These are phyloP conservation scores for Crithidia brevicula DNA, from an alignment of 208 protist species.

Conservation along the genomic window DNA sequence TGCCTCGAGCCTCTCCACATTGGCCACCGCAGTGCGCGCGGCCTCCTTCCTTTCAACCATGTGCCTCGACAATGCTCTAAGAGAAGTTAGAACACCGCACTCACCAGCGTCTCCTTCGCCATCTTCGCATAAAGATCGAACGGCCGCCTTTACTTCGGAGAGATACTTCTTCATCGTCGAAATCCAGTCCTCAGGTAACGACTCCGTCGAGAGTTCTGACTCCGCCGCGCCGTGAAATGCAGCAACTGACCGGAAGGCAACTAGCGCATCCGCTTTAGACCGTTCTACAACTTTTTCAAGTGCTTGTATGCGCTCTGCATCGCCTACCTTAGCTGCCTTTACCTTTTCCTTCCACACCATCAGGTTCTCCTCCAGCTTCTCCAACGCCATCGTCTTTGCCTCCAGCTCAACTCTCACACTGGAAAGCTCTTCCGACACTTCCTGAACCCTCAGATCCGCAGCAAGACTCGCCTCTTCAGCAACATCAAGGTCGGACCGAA, in stretches of 20 bases:
- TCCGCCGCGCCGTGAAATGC: not conserved
- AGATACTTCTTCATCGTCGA: conserved; percentile 3
- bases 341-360: conserved; percentile 75
- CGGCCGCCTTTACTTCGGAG: not conserved
- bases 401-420: no score
- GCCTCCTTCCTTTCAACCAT: not conserved
- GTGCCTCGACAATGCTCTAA: not conserved
- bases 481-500: not conserved
- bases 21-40: not conserved
- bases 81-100: not conserved
- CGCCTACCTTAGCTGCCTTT: conserved; percentile 45
- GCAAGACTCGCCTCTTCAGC: not conserved
- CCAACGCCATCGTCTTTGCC: conserved; percentile 6
- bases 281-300: conserved; percentile 13
- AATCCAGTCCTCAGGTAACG: not conserved
- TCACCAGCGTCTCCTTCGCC: not conserved
- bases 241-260: not conserved
- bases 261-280: not conserved
- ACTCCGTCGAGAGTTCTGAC: not conserved
- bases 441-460: not conserved
- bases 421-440: not conserved
- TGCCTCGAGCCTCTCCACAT: not conserved
- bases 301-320: conserved; percentile 36
- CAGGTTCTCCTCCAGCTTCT: conserved; percentile 22
- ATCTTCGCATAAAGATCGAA: not conserved